Evolutionary conservation across 225 moss, liverwort and hornwort species (phyloP).

Genomic region (Physcomitrellopsis africana): DNA sequence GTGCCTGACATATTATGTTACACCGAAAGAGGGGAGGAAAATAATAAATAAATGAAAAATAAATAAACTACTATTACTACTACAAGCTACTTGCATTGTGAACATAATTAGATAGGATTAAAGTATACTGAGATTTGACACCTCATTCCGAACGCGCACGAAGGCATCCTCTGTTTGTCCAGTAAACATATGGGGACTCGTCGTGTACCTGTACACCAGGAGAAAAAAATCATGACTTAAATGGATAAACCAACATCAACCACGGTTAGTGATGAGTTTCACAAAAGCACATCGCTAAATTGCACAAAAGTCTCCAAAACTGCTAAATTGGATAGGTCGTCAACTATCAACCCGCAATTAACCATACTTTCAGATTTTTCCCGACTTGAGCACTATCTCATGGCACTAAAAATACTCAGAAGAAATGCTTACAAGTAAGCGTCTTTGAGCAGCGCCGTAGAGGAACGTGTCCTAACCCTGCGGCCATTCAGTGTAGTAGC

Average conservation of each 20-base stretch:
- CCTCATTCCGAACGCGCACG: constrained; percentile 65
- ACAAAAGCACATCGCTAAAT: not conserved
- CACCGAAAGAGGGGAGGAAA: too few relatives aligned
- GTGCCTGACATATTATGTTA: not conserved
- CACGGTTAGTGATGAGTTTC: not conserved
- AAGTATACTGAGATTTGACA: not conserved
- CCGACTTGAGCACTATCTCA: not conserved
- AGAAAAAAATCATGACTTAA: not conserved
- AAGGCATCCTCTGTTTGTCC: constrained; percentile 62
- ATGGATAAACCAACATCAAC: not conserved
- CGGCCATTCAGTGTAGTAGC: constrained; percentile 64
- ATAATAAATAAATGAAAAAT: not conserved
- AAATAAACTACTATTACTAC: not conserved
- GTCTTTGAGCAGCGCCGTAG: constrained; percentile 46
- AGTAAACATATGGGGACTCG: constrained; percentile 73
- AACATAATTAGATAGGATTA: not conserved
- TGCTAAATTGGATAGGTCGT: not conserved
- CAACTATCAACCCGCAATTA: not conserved
- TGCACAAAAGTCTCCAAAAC: not conserved
- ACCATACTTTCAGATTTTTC: not conserved
- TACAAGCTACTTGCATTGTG: not conserved
- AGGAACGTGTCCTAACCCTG: constrained; percentile 52
- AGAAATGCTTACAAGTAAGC: constrained; percentile 57
- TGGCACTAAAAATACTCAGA: not conserved
- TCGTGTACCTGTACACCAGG: constrained; percentile 57